Base-by-base conservation (phyloP, 2,329 filamentous ascomycete species). In the Trichophaea hybrida region DNA sequence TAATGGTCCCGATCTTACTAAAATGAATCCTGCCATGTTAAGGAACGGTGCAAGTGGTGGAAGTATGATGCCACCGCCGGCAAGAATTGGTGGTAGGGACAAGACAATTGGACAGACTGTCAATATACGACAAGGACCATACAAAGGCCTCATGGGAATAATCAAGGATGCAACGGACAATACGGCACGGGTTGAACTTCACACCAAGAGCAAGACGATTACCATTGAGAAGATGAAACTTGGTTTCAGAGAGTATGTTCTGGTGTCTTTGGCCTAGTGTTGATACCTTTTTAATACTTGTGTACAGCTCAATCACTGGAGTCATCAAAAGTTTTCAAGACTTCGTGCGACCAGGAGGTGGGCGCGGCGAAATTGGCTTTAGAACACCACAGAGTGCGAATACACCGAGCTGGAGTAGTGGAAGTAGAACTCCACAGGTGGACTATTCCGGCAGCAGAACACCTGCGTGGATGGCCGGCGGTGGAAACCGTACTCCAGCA, bases 131-230 rank as follows among this genome's bases (percentile, higher is more conserved):
- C 88, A 85, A 70, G 93, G 93, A 33, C 83, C 85, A 24, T 89
- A 91, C 76, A 98, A 98, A 74, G 91, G 91, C 59, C 78, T 96
- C 48, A 76, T 97, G 46, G 93, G 93, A 68, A 94, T 96, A 66
- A 90, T 98, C 68, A 96, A 95, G 71, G 91, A 97, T 70, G 86
- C 91, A 0, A 94, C 88, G 5, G 90, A 94, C 68, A 81, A 81
- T 2, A 82, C 86, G 69, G 91, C 88, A 34, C 85, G 90, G 64
- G 86, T 98, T 46, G 93, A 98, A 73, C 76, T 98, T 43, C 91
- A 97, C 71, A 90, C 90, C 5, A 95, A 94, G 75, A 88, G 84
- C 74, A 97, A 96, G 76, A 85, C 87, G 13, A 82, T 97, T 63
- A 89, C 85, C 6, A 81, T 97, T 38, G 80, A 83, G 17, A 94